Evolutionary conservation across 805 yeast genomes (phyloP), one percentile per base, ranked within the genome.

Genomic region (Isabelozyma pseudorhagii): DNA sequence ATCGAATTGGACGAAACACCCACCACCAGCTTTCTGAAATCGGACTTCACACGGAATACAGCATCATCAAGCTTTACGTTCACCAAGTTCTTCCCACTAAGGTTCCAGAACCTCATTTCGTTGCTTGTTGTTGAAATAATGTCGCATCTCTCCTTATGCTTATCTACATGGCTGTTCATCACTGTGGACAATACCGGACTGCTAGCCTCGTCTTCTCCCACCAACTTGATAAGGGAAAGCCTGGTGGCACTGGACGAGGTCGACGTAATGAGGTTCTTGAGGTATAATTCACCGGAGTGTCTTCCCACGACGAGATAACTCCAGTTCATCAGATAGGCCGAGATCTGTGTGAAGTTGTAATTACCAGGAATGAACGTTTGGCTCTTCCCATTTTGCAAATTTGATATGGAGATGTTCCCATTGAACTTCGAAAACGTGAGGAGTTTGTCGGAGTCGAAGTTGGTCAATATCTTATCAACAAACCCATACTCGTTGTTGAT

Each of bases 321-420:
- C 74, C 74, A 70, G 52, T 62, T 67, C 8, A 69, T 50, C 17
- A 57, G 59, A 49, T 50, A 60, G 28, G 62, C 57, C 15, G 49
- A 41, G n/a, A 59, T 54, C 5, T 52, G 51, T 4, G 60, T 51
- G 28, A 54, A 53, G 21, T 53, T 38, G 34, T 46, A 48, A 49
- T 56, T 59, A 1, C 72, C 75, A 1, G 76, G 77, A 8, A 72
- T 66, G 42, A 61, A 71, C 25, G 71, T 62, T 52, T 71, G 77
- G 52, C 62, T 68, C 44, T 56, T 64, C 2, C 78, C 78, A 58
- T 61, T 69, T 15, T 58, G 56, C 47, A 72, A 57, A 18, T 64
- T 58, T 36, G 72, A 67, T 17, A 63, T 56, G 11, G 70, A 54
- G 0, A 72, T 54, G 36, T 71, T 57, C 3, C 73, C 74, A 27